These are phyloP conservation scores for Saccharomyces hybrid DNA, from an alignment of 1,139 yeast species.

Conservation along the genomic window DNA sequence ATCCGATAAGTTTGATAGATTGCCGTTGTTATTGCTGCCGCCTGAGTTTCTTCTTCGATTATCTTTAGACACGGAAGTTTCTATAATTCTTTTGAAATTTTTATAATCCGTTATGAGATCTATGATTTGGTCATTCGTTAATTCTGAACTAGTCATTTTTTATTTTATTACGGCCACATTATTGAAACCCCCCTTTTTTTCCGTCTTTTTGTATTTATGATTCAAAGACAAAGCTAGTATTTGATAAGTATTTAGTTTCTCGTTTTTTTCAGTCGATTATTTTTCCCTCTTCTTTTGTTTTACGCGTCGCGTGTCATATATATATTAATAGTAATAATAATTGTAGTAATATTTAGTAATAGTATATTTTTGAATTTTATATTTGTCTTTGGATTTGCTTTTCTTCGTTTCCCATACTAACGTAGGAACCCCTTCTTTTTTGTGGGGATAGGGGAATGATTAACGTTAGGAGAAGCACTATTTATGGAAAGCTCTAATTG, in stretches of 20 bases:
- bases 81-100: not conserved
- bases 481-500: constrained; percentile 58
- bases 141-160: not conserved
- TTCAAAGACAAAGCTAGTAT: not conserved
- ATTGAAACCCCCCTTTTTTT: not conserved
- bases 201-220: not conserved
- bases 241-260: not conserved
- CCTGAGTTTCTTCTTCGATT: constrained; percentile 5
- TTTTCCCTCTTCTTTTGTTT: constrained; percentile 28
- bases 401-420: constrained; percentile 22
- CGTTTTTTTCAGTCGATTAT: not conserved
- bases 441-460: constrained; percentile 39
- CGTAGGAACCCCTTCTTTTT: constrained; percentile 59
- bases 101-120: not conserved
- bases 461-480: constrained; percentile 35
- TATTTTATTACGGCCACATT: not conserved
- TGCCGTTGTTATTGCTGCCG: constrained; percentile 7
- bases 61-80: constrained; percentile 5
- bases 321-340: constrained; percentile 20
- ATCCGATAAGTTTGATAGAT: constrained; percentile 11
- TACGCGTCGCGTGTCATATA: constrained; percentile 15
- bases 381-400: not conserved
- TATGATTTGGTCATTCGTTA: not conserved
- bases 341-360: not conserved
- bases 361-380: not conserved